A percentile compares a stretch with the other conserved stretches of the same genome.
phyloP scores from a whole-genome alignment of 1,284 basidiomycete species.

The Tylopilus orsonianus region DNA sequence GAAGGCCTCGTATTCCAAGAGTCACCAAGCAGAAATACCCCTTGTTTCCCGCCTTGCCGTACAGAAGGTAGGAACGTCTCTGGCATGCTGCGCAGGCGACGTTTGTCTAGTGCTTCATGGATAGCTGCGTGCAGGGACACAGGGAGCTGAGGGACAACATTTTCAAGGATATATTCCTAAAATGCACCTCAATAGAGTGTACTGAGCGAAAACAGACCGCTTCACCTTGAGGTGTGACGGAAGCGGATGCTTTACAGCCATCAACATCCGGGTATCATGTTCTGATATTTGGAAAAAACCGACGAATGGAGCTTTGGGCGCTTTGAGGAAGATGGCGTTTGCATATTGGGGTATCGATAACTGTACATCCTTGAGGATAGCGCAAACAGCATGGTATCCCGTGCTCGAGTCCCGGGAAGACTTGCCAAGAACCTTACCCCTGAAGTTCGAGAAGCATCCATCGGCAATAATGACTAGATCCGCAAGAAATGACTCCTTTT shows the following conservation, averaged over 20 bases:
- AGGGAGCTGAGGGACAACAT: slow-evolving; percentile 82
- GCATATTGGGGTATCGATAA: slow-evolving; percentile 76
- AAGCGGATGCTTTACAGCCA: slow-evolving; percentile 84
- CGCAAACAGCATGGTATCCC: slow-evolving; percentile 69
- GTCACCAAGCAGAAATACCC: slow-evolving; percentile 89
- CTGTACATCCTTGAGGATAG: slow-evolving; percentile 60
- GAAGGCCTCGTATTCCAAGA: slow-evolving; percentile 99
- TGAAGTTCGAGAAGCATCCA: slow-evolving; percentile 91
- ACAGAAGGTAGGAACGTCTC: slow-evolving; percentile 90
- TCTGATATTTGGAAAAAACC: slow-evolving; percentile 77
- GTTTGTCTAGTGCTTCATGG: slow-evolving; percentile 59
- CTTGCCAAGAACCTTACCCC: slow-evolving; percentile 46
- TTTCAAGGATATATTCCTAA: slow-evolving; percentile 66
- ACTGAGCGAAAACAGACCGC: neutral
- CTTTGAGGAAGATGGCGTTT: slow-evolving; percentile 67
- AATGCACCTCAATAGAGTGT: neutral
- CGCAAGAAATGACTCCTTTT: slow-evolving; percentile 61
- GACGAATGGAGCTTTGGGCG: slow-evolving; percentile 68
- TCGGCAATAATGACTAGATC: slow-evolving; percentile 89
- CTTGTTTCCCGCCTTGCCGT: slow-evolving; percentile 73
- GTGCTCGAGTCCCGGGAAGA: slow-evolving; percentile 41
- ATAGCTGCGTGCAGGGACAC: slow-evolving; percentile 62
- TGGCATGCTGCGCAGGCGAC: slow-evolving; percentile 91
- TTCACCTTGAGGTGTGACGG: slow-evolving; percentile 79
- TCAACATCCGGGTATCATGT: slow-evolving; percentile 86